Base-by-base conservation (phyloP, 257 asterid genomes). In the Solanum pennellii region DNA sequence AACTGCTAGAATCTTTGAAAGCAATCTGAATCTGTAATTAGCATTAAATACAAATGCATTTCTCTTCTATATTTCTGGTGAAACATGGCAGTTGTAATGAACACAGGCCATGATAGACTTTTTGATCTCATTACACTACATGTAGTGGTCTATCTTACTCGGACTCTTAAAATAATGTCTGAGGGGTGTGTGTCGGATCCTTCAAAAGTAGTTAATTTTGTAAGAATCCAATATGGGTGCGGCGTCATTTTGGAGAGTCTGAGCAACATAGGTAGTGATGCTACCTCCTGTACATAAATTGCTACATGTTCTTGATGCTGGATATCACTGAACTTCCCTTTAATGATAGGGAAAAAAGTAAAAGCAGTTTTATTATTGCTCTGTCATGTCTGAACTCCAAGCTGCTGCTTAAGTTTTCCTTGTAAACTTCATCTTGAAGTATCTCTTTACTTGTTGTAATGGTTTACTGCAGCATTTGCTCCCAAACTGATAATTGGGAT, bases 401-500 rank as follows among this genome's bases (percentile, higher is more conserved):
- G 52, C 18, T 47, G 27, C 41, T 80, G 29, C 66, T 29, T 41
- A 41, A 20, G 56, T 29, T 41, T 45, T 74, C 37, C 52, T 56
- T 69, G 12, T 42, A 87, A 87, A 62, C 89, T 42, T n/a, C 76
- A 35, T 44, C 42, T 39, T 31, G 49, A 82, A 82, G n/a, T 23
- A 86, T 66, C 77, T 42, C 73, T 86, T 42, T 47, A 68, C 84
- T 66, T 71, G 18, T 90, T 87, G 85, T 52, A 52, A 82, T 87
- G 59, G 7, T 86, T 87, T 49, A 80, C 23, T 93, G 93, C 97
- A 97, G 98, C 92, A 92, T 96, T 89, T 97, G 99, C 87, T 90
- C 89, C 87, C 89, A 90, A 65, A 89, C 93, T 11, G 87, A 91
- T 86, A 94, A 94, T 86, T 96, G 94, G 97, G 96, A 90, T 87